Percentiles rank a stretch among this genome's conserved stretches.
Evolutionary conservation across 2,329 filamentous ascomycete species (phyloP).

Genomic region (Fonsecaea monophora): DNA sequence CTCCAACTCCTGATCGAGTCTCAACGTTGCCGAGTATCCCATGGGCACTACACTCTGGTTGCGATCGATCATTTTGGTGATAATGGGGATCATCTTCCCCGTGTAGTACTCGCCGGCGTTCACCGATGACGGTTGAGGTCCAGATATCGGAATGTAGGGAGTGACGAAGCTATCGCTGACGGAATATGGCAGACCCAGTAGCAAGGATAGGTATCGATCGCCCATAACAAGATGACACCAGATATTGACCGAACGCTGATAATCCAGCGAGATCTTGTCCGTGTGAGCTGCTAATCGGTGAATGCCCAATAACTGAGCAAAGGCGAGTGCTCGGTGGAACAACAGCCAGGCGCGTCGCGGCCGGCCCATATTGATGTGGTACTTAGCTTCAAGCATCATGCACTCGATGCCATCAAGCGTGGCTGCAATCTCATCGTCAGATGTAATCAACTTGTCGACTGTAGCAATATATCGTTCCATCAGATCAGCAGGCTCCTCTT

Average conservation of each 20-base stretch:
- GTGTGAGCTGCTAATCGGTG: conserved; percentile 47
- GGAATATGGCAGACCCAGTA: conserved; percentile 61
- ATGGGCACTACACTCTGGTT: conserved; percentile 48
- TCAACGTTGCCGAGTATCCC: conserved; percentile 49
- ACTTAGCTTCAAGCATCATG: conserved; percentile 58
- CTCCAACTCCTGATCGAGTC: conserved; percentile 52
- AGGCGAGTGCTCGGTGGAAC: conserved; percentile 59
- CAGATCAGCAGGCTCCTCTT: conserved; percentile 52
- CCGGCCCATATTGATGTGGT: conserved; percentile 62
- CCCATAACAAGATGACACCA: conserved; percentile 52
- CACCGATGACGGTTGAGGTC: conserved; percentile 16
- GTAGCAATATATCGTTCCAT: conserved; percentile 55
- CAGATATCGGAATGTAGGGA: conserved; percentile 42
- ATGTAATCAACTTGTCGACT: conserved; percentile 57
- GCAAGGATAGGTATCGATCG: conserved; percentile 60
- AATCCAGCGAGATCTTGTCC: conserved; percentile 39
- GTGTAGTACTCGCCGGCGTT: conserved; percentile 43
- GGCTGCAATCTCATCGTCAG: conserved; percentile 58
- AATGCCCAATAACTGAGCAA: conserved; percentile 60
- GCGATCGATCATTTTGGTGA: conserved; percentile 51
- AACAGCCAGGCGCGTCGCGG: conserved; percentile 63
- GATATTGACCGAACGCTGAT: conserved; percentile 45
- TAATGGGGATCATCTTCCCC: conserved; percentile 45
- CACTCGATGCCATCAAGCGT: conserved; percentile 62
- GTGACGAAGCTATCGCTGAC: conserved; percentile 45